Conservation (phyloP, 1,284 basidiomycete genomes). For the Xerocomus amazonicus region DNA sequence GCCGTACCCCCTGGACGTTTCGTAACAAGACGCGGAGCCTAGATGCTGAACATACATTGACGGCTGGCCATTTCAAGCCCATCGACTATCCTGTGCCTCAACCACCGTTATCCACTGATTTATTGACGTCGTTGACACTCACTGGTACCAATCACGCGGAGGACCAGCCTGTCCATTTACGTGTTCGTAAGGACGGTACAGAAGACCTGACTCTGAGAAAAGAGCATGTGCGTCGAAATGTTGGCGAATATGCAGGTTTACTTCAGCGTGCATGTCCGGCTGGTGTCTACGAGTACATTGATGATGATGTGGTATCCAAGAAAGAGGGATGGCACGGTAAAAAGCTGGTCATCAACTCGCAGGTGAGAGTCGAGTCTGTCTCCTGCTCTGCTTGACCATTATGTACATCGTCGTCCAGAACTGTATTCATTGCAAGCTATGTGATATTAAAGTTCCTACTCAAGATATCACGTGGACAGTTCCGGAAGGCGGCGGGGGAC, state of each 20-base stretch:
- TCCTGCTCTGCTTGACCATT: background rate
- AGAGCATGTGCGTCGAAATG: slow-evolving; percentile 77
- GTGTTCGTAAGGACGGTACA: slow-evolving; percentile 55
- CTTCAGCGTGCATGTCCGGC: slow-evolving; percentile 92
- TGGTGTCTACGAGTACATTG: slow-evolving; percentile 96
- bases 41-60: slow-evolving; percentile 76
- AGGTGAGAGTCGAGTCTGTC: slow-evolving; percentile 46
- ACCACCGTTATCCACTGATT: slow-evolving; percentile 90
- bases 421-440: slow-evolving; percentile 92
- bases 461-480: slow-evolving; percentile 95
- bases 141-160: slow-evolving; percentile 98
- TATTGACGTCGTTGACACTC: slow-evolving; percentile 86
- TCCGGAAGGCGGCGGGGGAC: slow-evolving; percentile 90
- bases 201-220: slow-evolving; percentile 48
- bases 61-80: slow-evolving; percentile 66
- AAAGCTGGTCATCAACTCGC: slow-evolving; percentile 95
- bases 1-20: slow-evolving; percentile 92
- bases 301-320: slow-evolving; percentile 51
- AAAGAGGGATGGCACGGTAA: slow-evolving; percentile 72
- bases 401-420: slow-evolving; percentile 44
- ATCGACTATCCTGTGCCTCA: slow-evolving; percentile 92
- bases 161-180: slow-evolving; percentile 90
- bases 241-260: slow-evolving; percentile 80
- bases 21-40: slow-evolving; percentile 51
- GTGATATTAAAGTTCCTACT: slow-evolving; percentile 89